These are phyloP conservation scores for Phaeotremella fagi DNA, from an alignment of 768 basidiomycete genomes.

Conservation along the genomic window DNA sequence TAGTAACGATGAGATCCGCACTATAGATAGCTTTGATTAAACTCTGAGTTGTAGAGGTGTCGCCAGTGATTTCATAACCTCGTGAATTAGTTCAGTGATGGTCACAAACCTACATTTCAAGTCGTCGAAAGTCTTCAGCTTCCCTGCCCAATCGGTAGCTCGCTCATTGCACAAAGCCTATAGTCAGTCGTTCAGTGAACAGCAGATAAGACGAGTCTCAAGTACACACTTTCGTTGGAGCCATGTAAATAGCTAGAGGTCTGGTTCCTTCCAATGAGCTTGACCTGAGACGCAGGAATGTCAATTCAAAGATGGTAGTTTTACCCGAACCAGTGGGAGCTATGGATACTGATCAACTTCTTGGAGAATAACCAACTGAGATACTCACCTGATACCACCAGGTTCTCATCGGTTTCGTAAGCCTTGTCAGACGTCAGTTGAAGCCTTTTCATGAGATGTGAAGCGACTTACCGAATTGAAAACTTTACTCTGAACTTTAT, in stretches of 20 bases:
- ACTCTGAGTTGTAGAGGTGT: constrained; percentile 64
- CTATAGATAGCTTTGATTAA: constrained; percentile 70
- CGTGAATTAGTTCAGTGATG: not conserved
- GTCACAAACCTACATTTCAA: constrained; percentile 58
- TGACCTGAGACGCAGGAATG: constrained; percentile 64
- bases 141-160: constrained; percentile 72
- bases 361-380: not conserved
- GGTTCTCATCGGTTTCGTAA: constrained; percentile 45
- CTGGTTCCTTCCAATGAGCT: not conserved
- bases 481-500: constrained; percentile 80
- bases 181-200: not conserved
- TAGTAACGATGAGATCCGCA: constrained; percentile 77
- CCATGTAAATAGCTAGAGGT: constrained; percentile 65
- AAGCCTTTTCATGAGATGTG: not conserved
- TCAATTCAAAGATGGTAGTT: constrained; percentile 88
- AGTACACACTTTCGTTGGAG: constrained; percentile 72
- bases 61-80: constrained; percentile 91
- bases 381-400: constrained; percentile 46
- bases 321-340: constrained; percentile 97
- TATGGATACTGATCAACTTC: not conserved
- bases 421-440: constrained; percentile 32
- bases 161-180: constrained; percentile 86
- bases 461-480: constrained; percentile 62
- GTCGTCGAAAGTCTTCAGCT: constrained; percentile 67
- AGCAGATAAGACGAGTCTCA: not conserved